Base-by-base conservation (phyloP, 495 filamentous ascomycete genomes). In the Penicillium egyptiacum region DNA sequence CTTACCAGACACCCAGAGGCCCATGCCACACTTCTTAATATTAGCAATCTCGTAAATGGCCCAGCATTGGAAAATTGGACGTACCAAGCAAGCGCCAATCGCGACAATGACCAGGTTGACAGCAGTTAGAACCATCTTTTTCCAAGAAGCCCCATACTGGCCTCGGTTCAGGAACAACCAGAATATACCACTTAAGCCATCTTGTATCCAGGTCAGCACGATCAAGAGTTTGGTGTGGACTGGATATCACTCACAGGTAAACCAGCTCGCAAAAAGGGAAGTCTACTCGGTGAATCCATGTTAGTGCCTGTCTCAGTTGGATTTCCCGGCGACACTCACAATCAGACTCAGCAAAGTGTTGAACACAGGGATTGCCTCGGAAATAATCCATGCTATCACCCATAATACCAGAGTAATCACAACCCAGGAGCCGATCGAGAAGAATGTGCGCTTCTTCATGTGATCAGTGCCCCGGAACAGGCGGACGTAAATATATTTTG, bases 301-400 rank as follows among this genome's bases (percentile, higher is more conserved):
- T 54, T 5, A 46, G 40, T 7, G 26, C 5, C 4, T 19, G 5
- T 30, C 17, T n/a, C 6, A 39, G 5, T 7, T 39, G n/a, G 7
- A 17, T 3, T 9, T 17, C 16, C 35, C 7, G 35, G 6, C 16
- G 14, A 16, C 9, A 67, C 65, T n/a, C 53, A 75, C 73, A 26
- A 82, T 79, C 53, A 83, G 50, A 40, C 75, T 76, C 17, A 91
- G 69, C 48, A 91, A 67, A 45, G 83, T 79, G 60, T 79, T 84
- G 73, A 91, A 91, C 60, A 88, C 82, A 1, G 88, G 89, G 23
- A 91, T 87, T 1, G 85, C 81, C 55, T 85, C 80, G 6, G 88
- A 86, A 61, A 92, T 86, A 53, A 91, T 73, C 84, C 86, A 91
- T 9, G 86, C 85, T 16, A 89, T 48, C 12, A 86, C 48, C 70